phyloP scores from a whole-genome alignment of 148 eudicot genomes.

The Euryodendron excelsum region DNA sequence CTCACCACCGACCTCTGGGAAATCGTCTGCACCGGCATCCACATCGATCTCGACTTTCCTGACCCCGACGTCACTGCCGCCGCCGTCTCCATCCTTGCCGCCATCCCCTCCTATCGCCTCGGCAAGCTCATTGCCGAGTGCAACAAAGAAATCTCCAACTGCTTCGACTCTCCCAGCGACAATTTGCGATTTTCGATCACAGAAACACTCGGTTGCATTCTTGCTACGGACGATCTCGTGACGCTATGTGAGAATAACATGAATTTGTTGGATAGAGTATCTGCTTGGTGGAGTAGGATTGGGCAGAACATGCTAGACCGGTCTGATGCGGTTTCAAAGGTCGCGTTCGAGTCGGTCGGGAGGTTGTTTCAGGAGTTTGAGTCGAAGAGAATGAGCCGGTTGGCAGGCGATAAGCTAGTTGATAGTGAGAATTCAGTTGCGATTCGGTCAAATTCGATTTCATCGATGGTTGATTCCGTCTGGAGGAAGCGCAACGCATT shows the following conservation, averaged over 20 bases:
- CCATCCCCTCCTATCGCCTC: slow-evolving; percentile 72
- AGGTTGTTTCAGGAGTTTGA: slow-evolving; percentile 89
- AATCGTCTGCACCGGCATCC: slow-evolving; percentile 57
- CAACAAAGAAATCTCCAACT: slow-evolving; percentile 53
- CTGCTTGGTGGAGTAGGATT: slow-evolving; percentile 76
- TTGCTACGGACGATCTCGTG: slow-evolving; percentile 84
- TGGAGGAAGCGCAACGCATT: slow-evolving; percentile 77
- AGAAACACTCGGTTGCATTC: slow-evolving; percentile 81
- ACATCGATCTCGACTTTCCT: slow-evolving; percentile 77
- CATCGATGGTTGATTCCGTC: slow-evolving; percentile 79
- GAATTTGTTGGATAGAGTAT: slow-evolving; percentile 69
- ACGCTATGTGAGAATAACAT: slow-evolving; percentile 77
- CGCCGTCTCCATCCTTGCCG: slow-evolving; percentile 83
- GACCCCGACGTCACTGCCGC: slow-evolving; percentile 94
- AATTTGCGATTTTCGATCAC: slow-evolving; percentile 75
- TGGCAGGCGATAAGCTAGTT: slow-evolving; percentile 93
- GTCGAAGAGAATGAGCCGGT: slow-evolving; percentile 80
- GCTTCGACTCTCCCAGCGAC: slow-evolving; percentile 61
- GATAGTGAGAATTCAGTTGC: slow-evolving; percentile 97
- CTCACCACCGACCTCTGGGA: slow-evolving; percentile 91
- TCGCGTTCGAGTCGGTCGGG: slow-evolving; percentile 83
- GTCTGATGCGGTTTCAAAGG: slow-evolving; percentile 68
- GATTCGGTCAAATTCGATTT: slow-evolving; percentile 80
- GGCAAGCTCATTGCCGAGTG: slow-evolving; percentile 50
- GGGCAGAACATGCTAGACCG: slow-evolving; percentile 76